These are phyloP conservation scores for Lablab purpureus DNA, from an alignment of 306 rosid genomes.

Conservation along the genomic window DNA sequence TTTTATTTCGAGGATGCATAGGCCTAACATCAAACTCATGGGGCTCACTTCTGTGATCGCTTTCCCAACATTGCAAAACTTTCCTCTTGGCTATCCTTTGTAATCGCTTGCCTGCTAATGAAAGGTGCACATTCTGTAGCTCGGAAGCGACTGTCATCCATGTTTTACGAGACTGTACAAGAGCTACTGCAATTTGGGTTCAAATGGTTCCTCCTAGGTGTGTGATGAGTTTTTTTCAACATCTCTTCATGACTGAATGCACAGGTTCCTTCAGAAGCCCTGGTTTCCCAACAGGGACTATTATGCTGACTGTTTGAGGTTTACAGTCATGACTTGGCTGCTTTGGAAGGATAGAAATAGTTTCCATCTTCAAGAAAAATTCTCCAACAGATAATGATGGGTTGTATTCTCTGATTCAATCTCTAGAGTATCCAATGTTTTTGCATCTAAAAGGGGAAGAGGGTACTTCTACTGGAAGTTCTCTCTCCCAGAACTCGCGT, in stretches of 20 bases:
- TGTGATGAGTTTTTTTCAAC: slow-evolving; percentile 29
- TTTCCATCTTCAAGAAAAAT: background rate
- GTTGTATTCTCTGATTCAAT: slow-evolving; percentile 36
- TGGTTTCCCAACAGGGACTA: slow-evolving; percentile 28
- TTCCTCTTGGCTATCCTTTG: slow-evolving; percentile 38
- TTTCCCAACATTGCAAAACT: slow-evolving; percentile 28
- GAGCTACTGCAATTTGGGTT: slow-evolving; percentile 23
- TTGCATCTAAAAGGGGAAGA: background rate
- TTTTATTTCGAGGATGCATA: slow-evolving; percentile 15
- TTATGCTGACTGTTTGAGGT: slow-evolving; percentile 38
- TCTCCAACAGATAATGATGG: slow-evolving; percentile 30
- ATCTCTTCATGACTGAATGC: slow-evolving; percentile 44
- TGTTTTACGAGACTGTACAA: slow-evolving; percentile 36
- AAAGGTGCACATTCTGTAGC: slow-evolving; percentile 30
- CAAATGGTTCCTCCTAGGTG: slow-evolving; percentile 28
- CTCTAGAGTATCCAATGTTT: slow-evolving; percentile 19
- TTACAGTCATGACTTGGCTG: slow-evolving; percentile 26
- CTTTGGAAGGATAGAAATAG: slow-evolving; percentile 38
- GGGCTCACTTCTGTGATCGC: slow-evolving; percentile 12
- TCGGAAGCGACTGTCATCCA: slow-evolving; percentile 23
- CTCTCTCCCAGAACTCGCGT: slow-evolving; percentile 11
- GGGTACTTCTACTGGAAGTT: slow-evolving; percentile 3
- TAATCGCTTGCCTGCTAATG: slow-evolving; percentile 32
- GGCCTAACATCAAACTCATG: background rate
- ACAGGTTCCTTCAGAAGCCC: slow-evolving; percentile 36